phyloP scores from a whole-genome alignment of 352 stramenopile species.

The Phytophthora meadii region DNA sequence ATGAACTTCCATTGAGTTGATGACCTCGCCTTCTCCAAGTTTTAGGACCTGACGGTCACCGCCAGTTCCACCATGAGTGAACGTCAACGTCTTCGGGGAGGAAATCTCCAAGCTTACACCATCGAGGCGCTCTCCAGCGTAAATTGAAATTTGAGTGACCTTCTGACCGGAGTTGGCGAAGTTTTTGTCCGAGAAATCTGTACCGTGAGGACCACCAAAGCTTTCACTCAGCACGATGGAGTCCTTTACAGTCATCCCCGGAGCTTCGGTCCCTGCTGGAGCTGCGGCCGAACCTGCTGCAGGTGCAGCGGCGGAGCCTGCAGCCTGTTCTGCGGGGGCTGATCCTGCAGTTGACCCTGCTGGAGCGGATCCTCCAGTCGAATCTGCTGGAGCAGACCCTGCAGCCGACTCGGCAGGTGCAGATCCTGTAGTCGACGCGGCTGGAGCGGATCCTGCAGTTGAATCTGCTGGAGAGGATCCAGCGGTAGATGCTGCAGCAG shows the following conservation, averaged over 20 bases:
- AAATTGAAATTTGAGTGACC: constrained; percentile 29
- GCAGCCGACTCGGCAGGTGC: neutral
- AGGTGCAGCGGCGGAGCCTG: too few species aligned
- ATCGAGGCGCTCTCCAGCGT: constrained; percentile 24
- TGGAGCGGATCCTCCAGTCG: neutral
- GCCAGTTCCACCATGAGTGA: constrained; percentile 32
- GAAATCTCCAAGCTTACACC: constrained; percentile 29
- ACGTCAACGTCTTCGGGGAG: constrained; percentile 13
- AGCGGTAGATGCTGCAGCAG: constrained; percentile 1
- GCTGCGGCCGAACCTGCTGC: constrained; percentile 6
- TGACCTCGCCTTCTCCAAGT: constrained; percentile 23
- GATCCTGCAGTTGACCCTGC: neutral
- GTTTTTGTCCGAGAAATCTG: constrained; percentile 34
- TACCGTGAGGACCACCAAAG: constrained; percentile 34
- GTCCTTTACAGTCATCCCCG: constrained; percentile 27
- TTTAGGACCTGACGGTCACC: constrained; percentile 17
- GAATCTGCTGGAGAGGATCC: neutral
- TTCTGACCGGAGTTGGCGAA: constrained; percentile 34
- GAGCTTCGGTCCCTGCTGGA: constrained; percentile 17
- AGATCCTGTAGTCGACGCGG: neutral
- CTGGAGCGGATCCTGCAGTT: neutral
- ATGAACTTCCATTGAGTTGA: constrained; percentile 40
- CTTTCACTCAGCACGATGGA: constrained; percentile 26
- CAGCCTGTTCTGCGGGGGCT: too few species aligned
- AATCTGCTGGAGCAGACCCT: neutral